A percentile compares a stretch with the other conserved stretches of the same genome.
Evolutionary conservation across 2,329 filamentous ascomycete genomes (phyloP).

Genomic region (Colletotrichum neosansevieriae): DNA sequence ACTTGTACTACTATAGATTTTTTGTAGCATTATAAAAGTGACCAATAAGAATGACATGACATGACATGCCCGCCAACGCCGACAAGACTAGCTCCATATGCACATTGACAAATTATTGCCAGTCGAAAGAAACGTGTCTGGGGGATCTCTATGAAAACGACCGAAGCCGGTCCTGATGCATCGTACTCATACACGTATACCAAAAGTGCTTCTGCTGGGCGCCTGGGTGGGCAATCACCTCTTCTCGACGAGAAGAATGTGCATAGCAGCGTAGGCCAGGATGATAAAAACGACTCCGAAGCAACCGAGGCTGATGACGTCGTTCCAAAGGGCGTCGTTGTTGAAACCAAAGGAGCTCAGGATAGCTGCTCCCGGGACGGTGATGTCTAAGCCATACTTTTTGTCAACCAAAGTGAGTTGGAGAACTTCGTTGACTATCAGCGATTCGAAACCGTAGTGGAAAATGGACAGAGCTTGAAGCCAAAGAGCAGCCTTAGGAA

Average conservation of each 20-base stretch:
- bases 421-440: slow-evolving; percentile 97
- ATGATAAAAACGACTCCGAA: slow-evolving; percentile 88
- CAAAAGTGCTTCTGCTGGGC: not conserved
- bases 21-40: slow-evolving; percentile 40
- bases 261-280: slow-evolving; percentile 92
- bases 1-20: slow-evolving; percentile 37
- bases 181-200: slow-evolving; percentile 36
- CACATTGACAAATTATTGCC: slow-evolving; percentile 30
- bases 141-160: slow-evolving; percentile 33
- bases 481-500: slow-evolving; percentile 88
- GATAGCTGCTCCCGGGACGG: slow-evolving; percentile 93
- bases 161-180: slow-evolving; percentile 23
- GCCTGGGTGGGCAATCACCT: slow-evolving; percentile 60
- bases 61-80: slow-evolving; percentile 30
- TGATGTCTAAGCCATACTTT: slow-evolving; percentile 96
- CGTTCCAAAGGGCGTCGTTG: slow-evolving; percentile 85
- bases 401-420: slow-evolving; percentile 90
- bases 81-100: slow-evolving; percentile 22
- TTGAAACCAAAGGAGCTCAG: slow-evolving; percentile 95
- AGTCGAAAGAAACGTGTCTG: slow-evolving; percentile 30
- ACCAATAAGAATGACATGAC: slow-evolving; percentile 22
- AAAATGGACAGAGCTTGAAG: slow-evolving; percentile 95
- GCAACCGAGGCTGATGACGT: slow-evolving; percentile 83
- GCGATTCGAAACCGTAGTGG: slow-evolving; percentile 95
- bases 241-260: slow-evolving; percentile 91